A percentile compares a stretch with the other conserved stretches of the same genome.
Evolutionary conservation across 73 alveolate species (phyloP).

Genomic region (Diophrys appendiculata): DNA sequence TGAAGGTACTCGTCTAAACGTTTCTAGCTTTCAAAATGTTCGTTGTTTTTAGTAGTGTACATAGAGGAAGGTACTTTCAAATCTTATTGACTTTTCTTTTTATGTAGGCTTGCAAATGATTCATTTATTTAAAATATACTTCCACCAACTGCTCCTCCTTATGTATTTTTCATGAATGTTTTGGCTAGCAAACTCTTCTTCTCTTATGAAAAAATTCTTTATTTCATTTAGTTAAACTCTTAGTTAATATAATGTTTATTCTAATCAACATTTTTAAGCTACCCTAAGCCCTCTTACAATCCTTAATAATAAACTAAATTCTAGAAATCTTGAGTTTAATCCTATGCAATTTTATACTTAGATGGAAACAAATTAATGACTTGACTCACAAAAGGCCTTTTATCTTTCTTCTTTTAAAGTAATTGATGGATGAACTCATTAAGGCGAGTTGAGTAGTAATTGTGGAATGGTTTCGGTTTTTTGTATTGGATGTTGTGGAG

Average conservation of each 20-base stretch:
- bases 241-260: not conserved
- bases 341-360: not conserved
- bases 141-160: no score
- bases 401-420: slow-evolving; percentile 48
- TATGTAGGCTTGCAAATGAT: no score
- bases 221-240: not conserved
- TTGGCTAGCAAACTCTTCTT: not conserved
- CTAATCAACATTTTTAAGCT: not conserved
- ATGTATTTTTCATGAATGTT: no score
- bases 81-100: no score
- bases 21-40: no score
- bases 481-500: slow-evolving; percentile 42
- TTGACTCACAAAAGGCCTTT: slow-evolving; percentile 42
- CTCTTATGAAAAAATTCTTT: not conserved
- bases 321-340: not conserved
- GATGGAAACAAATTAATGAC: slow-evolving; percentile 22
- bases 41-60: no score
- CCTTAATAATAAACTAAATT: not conserved
- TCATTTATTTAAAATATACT: no score
- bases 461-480: slow-evolving; percentile 46
- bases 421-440: slow-evolving; percentile 34
- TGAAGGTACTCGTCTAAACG: no score
- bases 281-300: not conserved
- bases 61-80: no score
- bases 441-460: slow-evolving; percentile 24